Conservation (phyloP, 2,329 filamentous ascomycete genomes). For the Keithomyces neogunnii region DNA sequence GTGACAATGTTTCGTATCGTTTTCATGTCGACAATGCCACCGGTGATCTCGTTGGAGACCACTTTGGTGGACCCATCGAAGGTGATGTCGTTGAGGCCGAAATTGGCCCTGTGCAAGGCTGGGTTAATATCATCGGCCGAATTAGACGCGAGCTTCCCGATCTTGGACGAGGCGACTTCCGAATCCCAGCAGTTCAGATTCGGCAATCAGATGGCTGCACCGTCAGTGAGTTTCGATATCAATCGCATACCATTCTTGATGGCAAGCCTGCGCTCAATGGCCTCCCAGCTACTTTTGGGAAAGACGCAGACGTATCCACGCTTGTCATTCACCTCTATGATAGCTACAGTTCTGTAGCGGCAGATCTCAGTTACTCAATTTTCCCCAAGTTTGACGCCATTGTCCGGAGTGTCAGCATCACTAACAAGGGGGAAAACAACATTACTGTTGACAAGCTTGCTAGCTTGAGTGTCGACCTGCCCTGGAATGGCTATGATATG, state of each 20-base stretch:
- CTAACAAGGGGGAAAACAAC: constrained; percentile 44
- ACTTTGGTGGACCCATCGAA: constrained; percentile 49
- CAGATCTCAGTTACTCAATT: constrained; percentile 53
- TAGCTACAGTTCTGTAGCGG: constrained; percentile 47
- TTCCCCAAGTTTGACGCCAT: constrained; percentile 55
- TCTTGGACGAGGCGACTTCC: constrained; percentile 53
- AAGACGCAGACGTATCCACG: constrained; percentile 47
- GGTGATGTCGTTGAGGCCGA: constrained; percentile 37
- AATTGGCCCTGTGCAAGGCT: constrained; percentile 35
- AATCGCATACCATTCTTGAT: constrained; percentile 42
- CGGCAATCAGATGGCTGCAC: constrained; percentile 50
- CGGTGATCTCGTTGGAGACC: constrained; percentile 50
- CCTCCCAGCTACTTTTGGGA: constrained; percentile 51
- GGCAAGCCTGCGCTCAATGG: constrained; percentile 50
- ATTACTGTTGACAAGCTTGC: constrained; percentile 48
- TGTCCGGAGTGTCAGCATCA: constrained; percentile 51
- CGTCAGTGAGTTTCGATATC: constrained; percentile 49
- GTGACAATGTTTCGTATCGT: constrained; percentile 49
- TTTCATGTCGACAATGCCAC: constrained; percentile 52
- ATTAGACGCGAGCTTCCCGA: constrained; percentile 56
- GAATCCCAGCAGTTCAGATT: constrained; percentile 52
- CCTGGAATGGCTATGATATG: constrained; percentile 52
- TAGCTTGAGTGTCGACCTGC: constrained; percentile 54
- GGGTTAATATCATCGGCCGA: constrained; percentile 42
- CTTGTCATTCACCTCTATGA: constrained; percentile 50